Conservation (phyloP, 1,139 yeast genomes). For the Yamadazyma buinensis region DNA sequence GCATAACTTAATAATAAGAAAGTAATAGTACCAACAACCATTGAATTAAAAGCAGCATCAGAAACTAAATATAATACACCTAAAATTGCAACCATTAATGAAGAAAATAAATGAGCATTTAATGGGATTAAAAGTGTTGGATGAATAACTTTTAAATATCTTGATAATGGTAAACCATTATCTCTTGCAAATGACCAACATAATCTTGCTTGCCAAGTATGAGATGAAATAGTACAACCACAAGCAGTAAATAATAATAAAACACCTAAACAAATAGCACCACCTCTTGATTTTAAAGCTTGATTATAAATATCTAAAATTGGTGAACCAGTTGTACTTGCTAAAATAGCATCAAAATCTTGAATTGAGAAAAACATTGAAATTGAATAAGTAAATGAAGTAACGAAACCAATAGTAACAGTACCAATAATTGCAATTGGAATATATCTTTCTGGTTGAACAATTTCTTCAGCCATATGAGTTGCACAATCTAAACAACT, state of each 20-base stretch:
- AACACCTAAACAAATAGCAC: constrained; percentile 34
- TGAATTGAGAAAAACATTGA: constrained; percentile 41
- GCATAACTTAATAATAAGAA: constrained; percentile 39
- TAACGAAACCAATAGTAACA: constrained; percentile 38
- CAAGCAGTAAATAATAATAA: constrained; percentile 36
- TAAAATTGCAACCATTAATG: constrained; percentile 35
- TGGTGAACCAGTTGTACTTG: constrained; percentile 36
- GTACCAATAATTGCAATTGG: constrained; percentile 43
- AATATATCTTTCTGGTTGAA: constrained; percentile 35
- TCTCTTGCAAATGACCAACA: constrained; percentile 85
- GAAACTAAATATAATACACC: constrained; percentile 41
- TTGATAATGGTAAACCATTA: constrained; percentile 43
- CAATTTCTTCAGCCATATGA: constrained; percentile 40
- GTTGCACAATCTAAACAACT: constrained; percentile 43
- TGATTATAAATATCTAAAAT: constrained; percentile 40
- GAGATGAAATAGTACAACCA: constrained; percentile 41
- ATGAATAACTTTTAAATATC: constrained; percentile 37
- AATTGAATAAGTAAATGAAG: constrained; percentile 37
- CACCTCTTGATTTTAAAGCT: constrained; percentile 32
- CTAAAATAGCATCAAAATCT: constrained; percentile 27
- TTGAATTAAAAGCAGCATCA: constrained; percentile 43
- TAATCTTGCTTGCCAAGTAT: constrained; percentile 55
- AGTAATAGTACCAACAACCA: constrained; percentile 45
- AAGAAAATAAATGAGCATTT: constrained; percentile 42
- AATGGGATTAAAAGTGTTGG: constrained; percentile 43